Evolutionary conservation across 176 grass and related monocot species (phyloP).

Genomic region (Paspalum vaginatum): DNA sequence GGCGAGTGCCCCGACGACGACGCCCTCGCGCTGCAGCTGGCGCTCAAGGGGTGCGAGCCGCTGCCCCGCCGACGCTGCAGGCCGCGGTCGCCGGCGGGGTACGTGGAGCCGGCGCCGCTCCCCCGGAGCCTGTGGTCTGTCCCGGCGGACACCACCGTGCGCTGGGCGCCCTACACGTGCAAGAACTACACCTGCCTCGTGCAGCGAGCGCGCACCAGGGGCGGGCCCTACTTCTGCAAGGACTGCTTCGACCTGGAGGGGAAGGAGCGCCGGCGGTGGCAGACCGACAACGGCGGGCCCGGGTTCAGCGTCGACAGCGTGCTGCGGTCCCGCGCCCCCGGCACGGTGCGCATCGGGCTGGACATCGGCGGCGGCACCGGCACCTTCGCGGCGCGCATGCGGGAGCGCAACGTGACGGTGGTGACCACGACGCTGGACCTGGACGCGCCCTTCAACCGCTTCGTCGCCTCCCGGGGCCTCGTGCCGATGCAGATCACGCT

Average conservation of each 20-base stretch:
- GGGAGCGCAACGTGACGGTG: slow-evolving; percentile 73
- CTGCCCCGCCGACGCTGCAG: slow-evolving; percentile 76
- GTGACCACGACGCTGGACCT: slow-evolving; percentile 81
- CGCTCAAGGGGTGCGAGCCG: slow-evolving; percentile 85
- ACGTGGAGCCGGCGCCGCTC: slow-evolving; percentile 50
- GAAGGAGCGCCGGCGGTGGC: slow-evolving; percentile 72
- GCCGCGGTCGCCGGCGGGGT: slow-evolving; percentile 56
- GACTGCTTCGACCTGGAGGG: slow-evolving; percentile 87
- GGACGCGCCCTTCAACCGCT: slow-evolving; percentile 77
- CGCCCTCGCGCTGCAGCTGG: slow-evolving; percentile 62
- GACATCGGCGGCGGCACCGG: slow-evolving; percentile 89
- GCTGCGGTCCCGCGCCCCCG: slow-evolving; percentile 33
- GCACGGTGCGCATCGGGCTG: slow-evolving; percentile 75
- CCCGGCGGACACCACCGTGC: slow-evolving; percentile 67
- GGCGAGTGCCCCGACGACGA: slow-evolving; percentile 71
- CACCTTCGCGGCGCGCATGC: slow-evolving; percentile 83
- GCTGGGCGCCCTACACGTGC: slow-evolving; percentile 78
- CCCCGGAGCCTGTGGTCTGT: slow-evolving; percentile 73
- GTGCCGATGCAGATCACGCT: slow-evolving; percentile 73
- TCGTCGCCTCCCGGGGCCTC: slow-evolving; percentile 72
- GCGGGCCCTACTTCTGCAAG: slow-evolving; percentile 70
- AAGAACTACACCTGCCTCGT: slow-evolving; percentile 96
- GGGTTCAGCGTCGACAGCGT: slow-evolving; percentile 73
- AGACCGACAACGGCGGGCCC: slow-evolving; percentile 49
- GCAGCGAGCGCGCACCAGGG: slow-evolving; percentile 45